Evolutionary conservation across 345 rosid genomes (phyloP), one percentile per base, ranked within the genome.

Genomic region (Populus nigra): DNA sequence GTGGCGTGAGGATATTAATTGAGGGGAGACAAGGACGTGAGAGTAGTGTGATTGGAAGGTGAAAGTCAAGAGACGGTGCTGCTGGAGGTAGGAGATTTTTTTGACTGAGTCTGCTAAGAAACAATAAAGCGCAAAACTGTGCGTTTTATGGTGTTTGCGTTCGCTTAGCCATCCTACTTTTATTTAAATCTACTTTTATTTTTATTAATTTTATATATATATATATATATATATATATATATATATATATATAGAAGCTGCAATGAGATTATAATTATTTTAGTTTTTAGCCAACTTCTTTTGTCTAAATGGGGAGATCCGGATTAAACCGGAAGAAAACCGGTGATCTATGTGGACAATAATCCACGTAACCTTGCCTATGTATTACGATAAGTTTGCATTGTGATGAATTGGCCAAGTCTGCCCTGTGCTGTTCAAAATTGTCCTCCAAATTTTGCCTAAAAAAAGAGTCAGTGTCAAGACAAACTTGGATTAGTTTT

Each of bases 71-170:
- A 29, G 29, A 41, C 17, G 20, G 13, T 29, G 57, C 36, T 29
- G 57, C 36, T 53, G 31, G 35, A 45, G 69, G 63, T 6, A 43
- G 77, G 61, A 65, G 69, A 43, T 74, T 74, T 74, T 67, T 61
- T 36, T 61, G 23, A 13, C 68, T 4, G 18, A 17, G 76, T 73
- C 69, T 65, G 20, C 43, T 36, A 8, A 22, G 65, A 41, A 38
- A 38, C 35, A 25, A 62, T 17, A 41, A 43, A 62, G 65, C 65
- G 38, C 22, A 6, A 16, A 20, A 7, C 27, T 1, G 4, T 23
- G 20, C 5, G 20, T 59, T 59, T 61, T 23, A n/a, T 20, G 29
- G 36, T 59, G 49, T n/a, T n/a, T 8, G 27, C 5, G 16, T 45
- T 12, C 16, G 49, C 49, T 11, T 45, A 38, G 41, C 41, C 7